A percentile compares a stretch with the other conserved stretches of the same genome.
These are phyloP conservation scores for Vaccinium vitisidaea DNA, from an alignment of 148 eudicot genomes.

Conservation along the genomic window DNA sequence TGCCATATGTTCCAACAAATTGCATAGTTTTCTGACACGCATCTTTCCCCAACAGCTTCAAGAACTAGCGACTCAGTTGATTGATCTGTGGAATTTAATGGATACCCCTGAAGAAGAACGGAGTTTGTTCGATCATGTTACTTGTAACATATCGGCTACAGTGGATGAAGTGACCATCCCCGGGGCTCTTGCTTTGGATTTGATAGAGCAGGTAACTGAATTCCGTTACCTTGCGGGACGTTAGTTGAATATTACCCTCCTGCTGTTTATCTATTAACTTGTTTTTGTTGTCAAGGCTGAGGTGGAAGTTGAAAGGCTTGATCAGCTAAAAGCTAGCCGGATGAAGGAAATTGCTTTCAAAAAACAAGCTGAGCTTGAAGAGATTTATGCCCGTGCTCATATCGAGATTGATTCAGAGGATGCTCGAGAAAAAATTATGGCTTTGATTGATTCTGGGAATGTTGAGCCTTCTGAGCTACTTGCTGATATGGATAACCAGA, in stretches of 20 bases:
- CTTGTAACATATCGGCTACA: slow-evolving; percentile 82
- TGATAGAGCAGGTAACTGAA: slow-evolving; percentile 77
- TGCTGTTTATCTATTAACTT: slow-evolving; percentile 11
- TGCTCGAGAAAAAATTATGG: slow-evolving; percentile 78
- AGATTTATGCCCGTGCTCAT: slow-evolving; percentile 88
- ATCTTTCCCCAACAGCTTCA: slow-evolving; percentile 60
- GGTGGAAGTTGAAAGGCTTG: slow-evolving; percentile 96
- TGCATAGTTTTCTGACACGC: neutral
- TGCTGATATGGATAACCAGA: slow-evolving; percentile 97
- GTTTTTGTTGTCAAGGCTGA: slow-evolving; percentile 59
- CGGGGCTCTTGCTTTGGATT: slow-evolving; percentile 90
- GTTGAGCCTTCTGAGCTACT: slow-evolving; percentile 91
- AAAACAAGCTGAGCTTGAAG: slow-evolving; percentile 92
- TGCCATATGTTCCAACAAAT: neutral
- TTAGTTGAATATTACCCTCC: neutral
- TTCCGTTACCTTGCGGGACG: neutral
- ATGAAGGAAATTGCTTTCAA: slow-evolving; percentile 99
- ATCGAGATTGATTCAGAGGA: slow-evolving; percentile 88
- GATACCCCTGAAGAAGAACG: slow-evolving; percentile 81
- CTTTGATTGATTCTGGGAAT: slow-evolving; percentile 82
- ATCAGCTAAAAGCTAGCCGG: slow-evolving; percentile 85
- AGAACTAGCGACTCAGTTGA: slow-evolving; percentile 81
- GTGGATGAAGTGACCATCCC: slow-evolving; percentile 83
- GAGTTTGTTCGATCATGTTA: slow-evolving; percentile 85
- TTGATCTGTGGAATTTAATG: slow-evolving; percentile 96